Evolutionary conservation across 352 stramenopile species (phyloP), one percentile per base, ranked within the genome.

Genomic region (Pythium grandisporangium): DNA sequence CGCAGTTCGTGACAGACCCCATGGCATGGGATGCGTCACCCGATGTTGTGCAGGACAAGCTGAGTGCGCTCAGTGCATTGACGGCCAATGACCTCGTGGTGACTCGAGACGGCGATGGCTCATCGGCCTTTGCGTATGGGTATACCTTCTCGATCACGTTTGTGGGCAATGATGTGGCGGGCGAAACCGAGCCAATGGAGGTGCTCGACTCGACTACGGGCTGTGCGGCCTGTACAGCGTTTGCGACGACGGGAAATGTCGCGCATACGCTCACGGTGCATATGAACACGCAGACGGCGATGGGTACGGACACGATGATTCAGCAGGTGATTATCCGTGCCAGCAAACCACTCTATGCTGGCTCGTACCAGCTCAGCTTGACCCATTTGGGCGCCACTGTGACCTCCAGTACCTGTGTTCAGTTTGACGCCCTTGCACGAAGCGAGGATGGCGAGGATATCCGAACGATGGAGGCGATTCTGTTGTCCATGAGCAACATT

Each of bases 81-180:
- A 46, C 42, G 4, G 30, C 53, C 0, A 48, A 43, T 6, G 79
- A 92, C 36, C 65, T 92, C 19, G 32, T 88, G 4, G 76, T 92
- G 5, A 92, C 74, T 2, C 71, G 76, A 14, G 73, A 86, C 25
- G 79, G 76, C 14, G 76, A 92, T 54, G 68, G 30, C 4, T 76
- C 61, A 0, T 60, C 49, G 0, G 59, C 63, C 7, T 89, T 69
- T 50, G 48, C 59, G 8, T 89, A 70, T 35, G 79, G 76, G 11
- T 89, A 79, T 22, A 52, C 77, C 14, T 88, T 70, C 37, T 77
- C 71, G 5, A 69, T 92, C 45, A 85, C 73, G 22, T 92, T 92
- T 51, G 45, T 92, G 10, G 75, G 79, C 5, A 85, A 79, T 26
- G 59, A 42, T 4, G 76, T 92, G 4, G 74, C 70, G 1, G 79